Base-by-base conservation (phyloP, 805 yeast species). In the Cyberlindnera euphorbiae region DNA sequence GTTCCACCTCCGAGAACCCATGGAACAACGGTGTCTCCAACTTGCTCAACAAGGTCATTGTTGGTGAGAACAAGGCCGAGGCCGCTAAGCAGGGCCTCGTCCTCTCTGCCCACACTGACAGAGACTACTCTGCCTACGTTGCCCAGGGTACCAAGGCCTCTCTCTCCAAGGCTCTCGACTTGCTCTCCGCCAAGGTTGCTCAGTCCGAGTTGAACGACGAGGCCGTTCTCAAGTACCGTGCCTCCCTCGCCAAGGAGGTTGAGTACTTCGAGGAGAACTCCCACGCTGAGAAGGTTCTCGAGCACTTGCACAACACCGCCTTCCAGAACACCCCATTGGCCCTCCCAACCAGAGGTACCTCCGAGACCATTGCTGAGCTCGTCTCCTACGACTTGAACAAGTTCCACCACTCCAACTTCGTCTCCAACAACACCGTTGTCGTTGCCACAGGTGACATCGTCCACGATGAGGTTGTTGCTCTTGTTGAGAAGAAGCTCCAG, bases 301-400 rank as follows among this genome's bases (percentile, higher is more conserved):
- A 81, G 66, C 94, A 84, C 64, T 72, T 84, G 68, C 76, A 79
- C 56, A 75, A 89, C 42, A 75, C 89, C 44, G 95, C 94, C 38
- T 84, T 78, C 82, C 95, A 84, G 67, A 86, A 87, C 56, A 79
- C 86, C 55, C 79, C 93, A 21, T 69, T 84, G 49, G 82, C 82
- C 36, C 68, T 84, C 58, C 93, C 95, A 62, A 69, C 74, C 28
- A 69, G 72, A 54, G 95, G 95, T 71, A 82, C 86, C 46, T 50
- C 67, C 25, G 93, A 82, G 45, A 68, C 85, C 32, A 51, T 84
- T 30, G 61, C 67, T 22, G 72, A 71, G 42, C 67, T 84, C 57
- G 77, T 76, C 46, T 45, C 69, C 31, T 62, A 66, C 53, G 95
- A 84, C 62, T 56, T 82, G 41, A 54, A 62, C 42, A 62, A 71